These are phyloP conservation scores for slime mould (Dictyostelium discoideum) DNA, from an alignment of 78 protist genomes.

Conservation along the genomic window DNA sequence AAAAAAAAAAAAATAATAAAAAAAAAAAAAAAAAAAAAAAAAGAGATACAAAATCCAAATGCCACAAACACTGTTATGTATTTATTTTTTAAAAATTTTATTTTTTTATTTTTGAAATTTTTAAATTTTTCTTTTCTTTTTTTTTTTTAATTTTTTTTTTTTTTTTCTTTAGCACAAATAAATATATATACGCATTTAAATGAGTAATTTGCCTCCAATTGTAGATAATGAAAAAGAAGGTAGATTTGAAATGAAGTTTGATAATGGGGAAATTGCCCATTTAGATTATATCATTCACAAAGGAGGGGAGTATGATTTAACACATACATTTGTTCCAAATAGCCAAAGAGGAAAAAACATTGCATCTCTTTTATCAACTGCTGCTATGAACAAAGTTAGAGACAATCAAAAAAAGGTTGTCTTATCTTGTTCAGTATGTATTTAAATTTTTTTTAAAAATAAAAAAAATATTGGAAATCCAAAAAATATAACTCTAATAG, in stretches of 20 bases:
- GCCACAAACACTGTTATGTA: not conserved
- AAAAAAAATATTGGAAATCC: no score
- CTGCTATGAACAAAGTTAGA: not conserved
- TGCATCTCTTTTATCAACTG: not conserved
- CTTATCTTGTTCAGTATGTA: not conserved
- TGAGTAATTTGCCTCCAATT: not conserved
- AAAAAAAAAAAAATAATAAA: not conserved
- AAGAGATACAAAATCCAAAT: not conserved
- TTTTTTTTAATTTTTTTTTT: not conserved
- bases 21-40: not conserved
- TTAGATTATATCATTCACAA: not conserved
- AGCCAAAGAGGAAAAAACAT: constrained; percentile 1
- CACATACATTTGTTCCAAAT: constrained; percentile 10
- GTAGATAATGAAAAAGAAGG: not conserved
- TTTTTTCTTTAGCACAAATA: not conserved
- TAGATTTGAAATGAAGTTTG: not conserved
- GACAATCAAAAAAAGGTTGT: not conserved
- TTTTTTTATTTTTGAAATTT: not conserved
- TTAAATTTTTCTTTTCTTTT: not conserved
- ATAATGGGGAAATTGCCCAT: not conserved
- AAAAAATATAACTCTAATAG: not conserved
- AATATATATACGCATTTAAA: not conserved
- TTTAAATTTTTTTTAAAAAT: not conserved
- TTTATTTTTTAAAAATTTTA: not conserved
- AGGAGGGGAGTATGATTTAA: not conserved